A percentile compares a stretch with the other conserved stretches of the same genome.
These are phyloP conservation scores for Barnettozyma siamensis DNA, from an alignment of 805 yeast genomes.

Conservation along the genomic window DNA sequence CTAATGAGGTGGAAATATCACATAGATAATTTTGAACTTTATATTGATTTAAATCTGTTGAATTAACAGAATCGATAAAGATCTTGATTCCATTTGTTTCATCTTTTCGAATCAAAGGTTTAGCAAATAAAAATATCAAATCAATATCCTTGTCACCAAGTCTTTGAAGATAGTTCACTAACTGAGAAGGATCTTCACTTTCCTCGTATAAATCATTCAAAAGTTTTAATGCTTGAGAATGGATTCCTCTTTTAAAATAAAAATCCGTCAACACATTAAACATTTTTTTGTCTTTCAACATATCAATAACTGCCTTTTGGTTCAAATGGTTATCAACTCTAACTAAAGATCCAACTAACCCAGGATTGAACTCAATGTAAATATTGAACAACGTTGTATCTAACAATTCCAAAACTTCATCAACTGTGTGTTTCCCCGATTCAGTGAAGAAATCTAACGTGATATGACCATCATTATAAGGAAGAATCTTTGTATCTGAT, in stretches of 20 bases:
- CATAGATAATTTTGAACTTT: slow-evolving; percentile 50
- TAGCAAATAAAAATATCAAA: slow-evolving; percentile 50
- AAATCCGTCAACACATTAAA: slow-evolving; percentile 73
- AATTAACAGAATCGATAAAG: slow-evolving; percentile 58
- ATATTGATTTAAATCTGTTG: slow-evolving; percentile 42
- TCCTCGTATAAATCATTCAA: slow-evolving; percentile 34
- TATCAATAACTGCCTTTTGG: slow-evolving; percentile 50
- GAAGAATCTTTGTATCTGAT: slow-evolving; percentile 9
- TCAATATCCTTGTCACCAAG: slow-evolving; percentile 44
- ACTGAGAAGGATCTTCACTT: slow-evolving; percentile 11
- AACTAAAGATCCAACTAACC: slow-evolving; percentile 76
- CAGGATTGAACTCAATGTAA: slow-evolving; percentile 61
- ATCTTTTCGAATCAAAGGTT: slow-evolving; percentile 18
- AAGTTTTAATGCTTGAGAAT: slow-evolving; percentile 60
- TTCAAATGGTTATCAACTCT: slow-evolving; percentile 74
- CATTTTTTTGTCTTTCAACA: slow-evolving; percentile 42
- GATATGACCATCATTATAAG: slow-evolving; percentile 11
- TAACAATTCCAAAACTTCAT: slow-evolving; percentile 40
- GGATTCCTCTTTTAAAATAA: slow-evolving; percentile 56
- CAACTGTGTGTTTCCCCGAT: slow-evolving; percentile 19
- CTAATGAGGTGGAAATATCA: slow-evolving; percentile 25
- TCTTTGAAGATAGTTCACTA: slow-evolving; percentile 51
- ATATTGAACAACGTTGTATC: slow-evolving; percentile 78
- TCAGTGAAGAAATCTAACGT: slow-evolving; percentile 17
- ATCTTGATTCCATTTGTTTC: slow-evolving; percentile 37